Conservation (phyloP, 805 yeast genomes). For the Cyberlindnera lachancei region DNA sequence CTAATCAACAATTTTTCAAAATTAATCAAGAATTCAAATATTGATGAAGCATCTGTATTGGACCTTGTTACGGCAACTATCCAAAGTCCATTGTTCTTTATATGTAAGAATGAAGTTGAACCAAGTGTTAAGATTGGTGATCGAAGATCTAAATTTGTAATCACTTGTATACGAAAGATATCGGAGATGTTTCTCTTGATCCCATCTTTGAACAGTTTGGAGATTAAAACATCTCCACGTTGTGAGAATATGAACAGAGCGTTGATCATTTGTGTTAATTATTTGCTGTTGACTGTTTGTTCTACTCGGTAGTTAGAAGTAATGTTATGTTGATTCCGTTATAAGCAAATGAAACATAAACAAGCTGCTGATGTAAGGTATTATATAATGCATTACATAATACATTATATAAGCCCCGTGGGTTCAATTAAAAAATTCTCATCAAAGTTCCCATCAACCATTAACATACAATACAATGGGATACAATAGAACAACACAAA, state of each 20-base stretch:
- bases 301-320: too few relatives aligned
- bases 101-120: conserved; percentile 83
- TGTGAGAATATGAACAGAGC: conserved; percentile 73
- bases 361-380: too few relatives aligned
- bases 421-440: too few relatives aligned
- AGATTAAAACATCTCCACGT: conserved; percentile 78
- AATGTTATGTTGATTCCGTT: too few relatives aligned
- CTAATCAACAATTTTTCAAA: conserved; percentile 46
- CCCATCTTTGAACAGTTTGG: conserved; percentile 66
- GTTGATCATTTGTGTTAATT: conserved; percentile 50
- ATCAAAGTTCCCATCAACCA: too few relatives aligned
- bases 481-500: too few relatives aligned
- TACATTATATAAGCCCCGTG: too few relatives aligned
- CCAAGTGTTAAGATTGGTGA: conserved; percentile 82
- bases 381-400: too few relatives aligned
- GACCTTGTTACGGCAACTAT: conserved; percentile 84
- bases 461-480: too few relatives aligned
- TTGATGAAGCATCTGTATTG: conserved; percentile 74
- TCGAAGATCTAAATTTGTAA: conserved; percentile 53
- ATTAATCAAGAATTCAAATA: conserved; percentile 71
- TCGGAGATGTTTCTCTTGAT: conserved; percentile 75
- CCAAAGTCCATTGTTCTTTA: conserved; percentile 58
- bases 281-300: too few relatives aligned
- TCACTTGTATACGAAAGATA: conserved; percentile 88
- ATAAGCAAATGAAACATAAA: too few relatives aligned